These are phyloP conservation scores for Malus sylvestris DNA, from an alignment of 306 rosid genomes.

Conservation along the genomic window DNA sequence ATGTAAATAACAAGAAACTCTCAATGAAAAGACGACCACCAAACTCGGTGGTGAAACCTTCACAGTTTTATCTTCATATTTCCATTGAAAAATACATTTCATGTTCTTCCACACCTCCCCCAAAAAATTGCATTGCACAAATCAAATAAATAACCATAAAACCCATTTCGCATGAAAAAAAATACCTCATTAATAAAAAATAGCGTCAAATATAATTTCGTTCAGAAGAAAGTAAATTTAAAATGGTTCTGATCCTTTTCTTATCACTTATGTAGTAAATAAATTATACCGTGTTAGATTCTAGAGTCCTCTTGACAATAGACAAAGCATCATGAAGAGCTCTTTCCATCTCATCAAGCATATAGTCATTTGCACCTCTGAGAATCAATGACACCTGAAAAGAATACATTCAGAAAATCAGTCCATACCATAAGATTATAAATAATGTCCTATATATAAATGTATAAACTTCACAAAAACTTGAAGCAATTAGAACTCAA, in stretches of 20 bases:
- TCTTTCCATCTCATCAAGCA: background rate
- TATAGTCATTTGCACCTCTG: background rate
- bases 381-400: background rate
- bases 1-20: background rate
- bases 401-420: too few relatives aligned
- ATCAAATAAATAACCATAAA: background rate
- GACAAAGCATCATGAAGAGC: constrained; percentile 85
- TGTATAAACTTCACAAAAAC: background rate
- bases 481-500: background rate
- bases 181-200: background rate
- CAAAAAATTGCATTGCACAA: background rate
- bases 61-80: background rate
- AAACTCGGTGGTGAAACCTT: background rate
- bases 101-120: background rate
- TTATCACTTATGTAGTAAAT: background rate
- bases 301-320: constrained; percentile 91
- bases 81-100: background rate
- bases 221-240: background rate
- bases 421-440: background rate
- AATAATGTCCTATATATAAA: background rate
- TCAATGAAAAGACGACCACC: background rate
- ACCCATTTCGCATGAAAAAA: background rate
- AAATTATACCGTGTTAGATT: constrained; percentile 69
- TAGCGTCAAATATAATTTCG: background rate
- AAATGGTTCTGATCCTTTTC: background rate